Base-by-base conservation (phyloP, 2,329 filamentous ascomycete genomes). In the Pestalotiopsis sp. region DNA sequence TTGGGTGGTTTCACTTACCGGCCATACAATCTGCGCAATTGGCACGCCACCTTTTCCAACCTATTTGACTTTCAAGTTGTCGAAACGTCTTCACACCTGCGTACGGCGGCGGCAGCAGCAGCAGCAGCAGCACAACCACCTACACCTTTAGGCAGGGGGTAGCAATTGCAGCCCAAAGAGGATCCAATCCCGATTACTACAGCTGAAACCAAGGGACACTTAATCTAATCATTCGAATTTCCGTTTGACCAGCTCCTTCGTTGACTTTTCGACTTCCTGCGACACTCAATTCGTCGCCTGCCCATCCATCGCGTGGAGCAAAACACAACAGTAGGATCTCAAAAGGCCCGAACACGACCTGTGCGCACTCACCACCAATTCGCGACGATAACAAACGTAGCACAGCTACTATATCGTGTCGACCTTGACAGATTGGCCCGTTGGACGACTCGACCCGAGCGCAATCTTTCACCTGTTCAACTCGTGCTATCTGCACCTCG, bases 401-500 rank as follows among this genome's bases (percentile, higher is more conserved):
- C 57, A 36, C 17, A 12, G 14, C 57, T 27, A 13, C 6, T 59
- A 31, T 59, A 59, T 36, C 57, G 27, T 27, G n/a, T 36, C 23
- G 23, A 36, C 56, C 25, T 67, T 61, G 65, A 49, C 52, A 52
- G 52, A 61, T 39, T 23, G 65, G n/a, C 65, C 62, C 36, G 56
- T 61, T 69, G 68, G 66, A 65, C 68, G 52, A 65, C 41, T 61
- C 45, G 9, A 56, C 41, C 39, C 25, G 41, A 63, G 68, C 68
- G 45, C 65, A 66, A 41, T 45, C 49, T 27, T 41, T 17, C 38
- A 14, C 23, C 25, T 59, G 59, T n/a, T 12, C n/a, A 36, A 17
- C 27, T 62, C 25, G 27, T 36, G 13, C 27, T 36, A 36, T 17
- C 57, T 23, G 57, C 5, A 36, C 11, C 36, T 62, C 17, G 59